A percentile compares a stretch with the other conserved stretches of the same genome.
These are phyloP conservation scores for Monosporascus sp. DNA, from an alignment of 2,329 filamentous ascomycete genomes.

Conservation along the genomic window DNA sequence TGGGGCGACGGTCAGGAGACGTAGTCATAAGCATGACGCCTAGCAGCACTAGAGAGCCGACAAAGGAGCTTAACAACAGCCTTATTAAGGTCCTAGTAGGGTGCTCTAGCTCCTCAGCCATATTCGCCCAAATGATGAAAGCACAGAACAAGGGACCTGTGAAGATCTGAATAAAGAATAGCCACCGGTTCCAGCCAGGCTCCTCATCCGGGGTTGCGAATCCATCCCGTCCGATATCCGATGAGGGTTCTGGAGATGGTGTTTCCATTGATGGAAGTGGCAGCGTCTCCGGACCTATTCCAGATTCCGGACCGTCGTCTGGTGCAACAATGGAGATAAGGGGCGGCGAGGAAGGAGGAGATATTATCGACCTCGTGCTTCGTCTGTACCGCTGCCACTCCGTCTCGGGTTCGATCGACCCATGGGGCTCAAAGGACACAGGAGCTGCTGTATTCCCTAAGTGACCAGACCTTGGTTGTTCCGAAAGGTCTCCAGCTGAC, in stretches of 20 bases:
- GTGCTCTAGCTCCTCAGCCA: constrained; percentile 51
- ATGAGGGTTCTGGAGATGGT: constrained; percentile 15
- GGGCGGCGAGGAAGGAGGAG: constrained; percentile 26
- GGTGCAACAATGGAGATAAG: constrained; percentile 20
- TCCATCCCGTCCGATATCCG: constrained; percentile 20
- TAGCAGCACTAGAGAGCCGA: constrained; percentile 64
- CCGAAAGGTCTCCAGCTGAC: constrained; percentile 30
- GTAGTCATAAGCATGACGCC: constrained; percentile 64
- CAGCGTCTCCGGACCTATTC: constrained; percentile 4
- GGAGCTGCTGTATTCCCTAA: constrained; percentile 29
- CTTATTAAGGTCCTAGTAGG: constrained; percentile 47
- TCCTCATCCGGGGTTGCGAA: constrained; percentile 30
- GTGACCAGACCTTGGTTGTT: constrained; percentile 22
- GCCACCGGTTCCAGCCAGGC: constrained; percentile 83
- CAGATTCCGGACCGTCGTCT: constrained; percentile 2
- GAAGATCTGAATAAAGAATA: constrained; percentile 79
- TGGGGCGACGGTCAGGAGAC: constrained; percentile 59
- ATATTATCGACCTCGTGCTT: constrained; percentile 33
- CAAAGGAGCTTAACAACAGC: constrained; percentile 58
- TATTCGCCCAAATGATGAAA: constrained; percentile 69
- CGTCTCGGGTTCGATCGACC: constrained; percentile 36
- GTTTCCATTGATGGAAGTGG: constrained; percentile 10
- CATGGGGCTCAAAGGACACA: constrained; percentile 29
- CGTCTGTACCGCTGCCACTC: constrained; percentile 58
- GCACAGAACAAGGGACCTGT: constrained; percentile 81